Base-by-base conservation (phyloP, 768 basidiomycete species). In the Candolleomyces aberdarensis region DNA sequence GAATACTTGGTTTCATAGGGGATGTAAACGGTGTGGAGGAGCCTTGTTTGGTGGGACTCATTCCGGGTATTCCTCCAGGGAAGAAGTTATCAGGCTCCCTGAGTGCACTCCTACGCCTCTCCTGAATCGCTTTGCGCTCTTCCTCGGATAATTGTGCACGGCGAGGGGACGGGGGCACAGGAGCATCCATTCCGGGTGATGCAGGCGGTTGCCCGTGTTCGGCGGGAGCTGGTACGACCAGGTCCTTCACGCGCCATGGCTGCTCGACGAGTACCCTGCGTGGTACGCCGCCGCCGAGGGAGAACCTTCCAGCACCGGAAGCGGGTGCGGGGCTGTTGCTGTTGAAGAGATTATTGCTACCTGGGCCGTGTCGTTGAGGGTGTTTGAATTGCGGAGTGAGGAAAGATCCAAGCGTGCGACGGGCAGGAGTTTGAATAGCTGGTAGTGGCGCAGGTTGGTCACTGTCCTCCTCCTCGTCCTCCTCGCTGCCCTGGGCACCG, bases 81-180 rank as follows among this genome's bases (percentile, higher is more conserved):
- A 83, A 85, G 67, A 83, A 83, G 57, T 69, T 80, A 74, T 61
- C 83, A 69, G 63, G 77, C 73, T 76, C 71, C 3, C 72, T 75
- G 43, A 87, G 68, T 0, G 87, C 87, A 57, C 85, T 87, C 10
- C 81, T 77, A 26, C 87, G 73, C 9, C 88, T 80, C 57, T 87
- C 86, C 63, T 82, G 80, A 46, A 89, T 88, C 0, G 85, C 86
- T 79, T 77, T 79, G 31, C 78, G 71, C 64, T 85, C 83, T 58
- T 80, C 82, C 22, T 81, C 81, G 13, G 71, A 75, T 6, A 83
- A 62, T 11, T 48, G 53, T 20, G 20, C 46, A 10, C 65, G 65
- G 31, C 58, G n/a, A 56, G 64, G 68, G n/a, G 62, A 65, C 26
- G 64, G 61, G 13, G 60, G 54, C 15, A 50, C 29, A 41, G 64